phyloP scores from a whole-genome alignment of 2,329 filamentous ascomycete genomes.

The Exophiala viscosa region DNA sequence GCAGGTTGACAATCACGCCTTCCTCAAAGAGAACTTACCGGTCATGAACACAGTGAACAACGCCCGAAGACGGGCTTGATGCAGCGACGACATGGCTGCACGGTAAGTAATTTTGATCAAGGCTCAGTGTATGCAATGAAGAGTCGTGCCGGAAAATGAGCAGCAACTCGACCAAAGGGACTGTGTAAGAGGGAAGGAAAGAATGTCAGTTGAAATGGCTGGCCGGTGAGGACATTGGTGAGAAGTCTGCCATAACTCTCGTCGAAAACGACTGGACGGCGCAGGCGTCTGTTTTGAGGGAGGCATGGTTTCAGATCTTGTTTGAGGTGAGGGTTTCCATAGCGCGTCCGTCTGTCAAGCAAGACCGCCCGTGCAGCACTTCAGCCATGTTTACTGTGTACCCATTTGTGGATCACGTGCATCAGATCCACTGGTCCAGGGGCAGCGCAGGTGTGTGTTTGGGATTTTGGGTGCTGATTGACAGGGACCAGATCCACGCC shows the following conservation, averaged over 20 bases:
- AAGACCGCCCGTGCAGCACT: background rate
- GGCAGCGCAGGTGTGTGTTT: background rate
- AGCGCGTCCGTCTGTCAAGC: background rate
- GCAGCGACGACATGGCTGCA: constrained; percentile 2
- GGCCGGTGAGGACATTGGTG: no score
- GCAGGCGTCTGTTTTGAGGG: constrained; percentile 7
- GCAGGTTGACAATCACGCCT: background rate
- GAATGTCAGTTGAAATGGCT: background rate
- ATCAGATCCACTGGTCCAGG: background rate
- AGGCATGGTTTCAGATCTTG: constrained; percentile 11
- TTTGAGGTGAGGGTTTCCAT: constrained; percentile 1
- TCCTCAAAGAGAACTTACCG: constrained; percentile 9
- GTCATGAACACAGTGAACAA: constrained; percentile 12
- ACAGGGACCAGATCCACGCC: constrained; percentile 1
- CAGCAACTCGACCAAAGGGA: no score
- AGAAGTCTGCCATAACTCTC: constrained; percentile 5
- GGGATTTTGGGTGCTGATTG: background rate
- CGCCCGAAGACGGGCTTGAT: constrained; percentile 6
- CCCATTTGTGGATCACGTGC: background rate
- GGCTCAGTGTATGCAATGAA: no score
- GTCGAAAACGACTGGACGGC: constrained; percentile 1
- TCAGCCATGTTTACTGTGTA: constrained; percentile 2
- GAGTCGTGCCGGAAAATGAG: no score
- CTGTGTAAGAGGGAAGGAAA: background rate
- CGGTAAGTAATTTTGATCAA: no score